phyloP scores from a whole-genome alignment of 108 stramenopile genomes.

The Cyclostephanos tholiformis region DNA sequence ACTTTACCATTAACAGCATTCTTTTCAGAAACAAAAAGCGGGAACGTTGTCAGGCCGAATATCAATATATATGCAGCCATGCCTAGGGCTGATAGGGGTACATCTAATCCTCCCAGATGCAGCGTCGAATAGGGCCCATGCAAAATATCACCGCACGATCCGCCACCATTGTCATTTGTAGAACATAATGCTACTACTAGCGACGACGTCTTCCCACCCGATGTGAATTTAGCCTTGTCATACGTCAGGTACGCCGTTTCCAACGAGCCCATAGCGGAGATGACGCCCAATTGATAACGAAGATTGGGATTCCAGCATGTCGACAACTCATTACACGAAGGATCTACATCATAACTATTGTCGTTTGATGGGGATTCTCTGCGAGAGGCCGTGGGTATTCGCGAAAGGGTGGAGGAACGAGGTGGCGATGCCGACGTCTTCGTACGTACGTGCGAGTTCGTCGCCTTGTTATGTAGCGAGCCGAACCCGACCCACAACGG shows the following conservation, averaged over 20 bases:
- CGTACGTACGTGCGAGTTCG: conserved; percentile 1
- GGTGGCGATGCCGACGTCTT: neutral
- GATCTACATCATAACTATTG: neutral
- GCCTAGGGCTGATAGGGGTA: conserved; percentile 70
- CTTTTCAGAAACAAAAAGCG: conserved; percentile 31
- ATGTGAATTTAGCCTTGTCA: conserved; percentile 52
- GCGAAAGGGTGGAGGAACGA: conserved; percentile 2
- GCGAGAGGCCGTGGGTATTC: neutral
- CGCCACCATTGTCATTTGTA: conserved; percentile 6
- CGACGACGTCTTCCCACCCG: conserved; percentile 18
- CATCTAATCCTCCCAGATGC: conserved; percentile 49
- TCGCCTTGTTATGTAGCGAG: neutral
- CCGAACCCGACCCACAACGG: conserved; percentile 1
- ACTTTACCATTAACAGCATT: conserved; percentile 30
- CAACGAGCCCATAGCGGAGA: conserved; percentile 59
- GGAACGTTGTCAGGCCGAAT: conserved; percentile 53
- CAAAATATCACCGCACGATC: conserved; percentile 55
- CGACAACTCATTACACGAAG: neutral
- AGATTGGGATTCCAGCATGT: conserved; percentile 64
- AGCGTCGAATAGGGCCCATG: conserved; percentile 76
- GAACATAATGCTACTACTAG: conserved; percentile 35
- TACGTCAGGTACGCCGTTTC: conserved; percentile 84
- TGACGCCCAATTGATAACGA: conserved; percentile 61
- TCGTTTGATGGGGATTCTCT: neutral
- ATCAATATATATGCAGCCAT: conserved; percentile 64